A percentile compares a stretch with the other conserved stretches of the same genome.
phyloP scores from a whole-genome alignment of 495 filamentous ascomycete species.

The Poronia punctata region DNA sequence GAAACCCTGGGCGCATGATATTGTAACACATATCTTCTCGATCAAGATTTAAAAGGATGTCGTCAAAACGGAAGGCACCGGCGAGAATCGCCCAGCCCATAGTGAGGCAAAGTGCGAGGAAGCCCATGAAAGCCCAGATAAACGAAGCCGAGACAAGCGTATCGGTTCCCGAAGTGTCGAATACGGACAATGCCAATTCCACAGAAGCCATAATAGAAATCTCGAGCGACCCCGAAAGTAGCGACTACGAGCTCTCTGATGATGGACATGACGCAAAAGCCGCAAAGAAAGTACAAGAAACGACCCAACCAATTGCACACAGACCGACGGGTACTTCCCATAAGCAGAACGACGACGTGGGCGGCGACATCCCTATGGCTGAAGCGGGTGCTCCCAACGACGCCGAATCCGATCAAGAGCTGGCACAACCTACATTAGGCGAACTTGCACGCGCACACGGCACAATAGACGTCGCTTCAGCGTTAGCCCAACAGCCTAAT shows the following conservation, averaged over 20 bases:
- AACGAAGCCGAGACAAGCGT: conserved; percentile 72
- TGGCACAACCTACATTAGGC: conserved; percentile 67
- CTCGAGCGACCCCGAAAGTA: conserved; percentile 47
- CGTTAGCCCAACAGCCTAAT: conserved; percentile 39
- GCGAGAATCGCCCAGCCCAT: conserved; percentile 40
- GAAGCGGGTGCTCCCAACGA: conserved; percentile 41
- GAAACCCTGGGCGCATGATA: too few relatives aligned
- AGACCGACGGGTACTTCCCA: neutral
- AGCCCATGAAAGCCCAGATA: conserved; percentile 54
- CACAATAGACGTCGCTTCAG: conserved; percentile 68
- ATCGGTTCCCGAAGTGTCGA: conserved; percentile 23
- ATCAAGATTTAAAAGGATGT: conserved; percentile 30
- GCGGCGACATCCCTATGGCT: conserved; percentile 33
- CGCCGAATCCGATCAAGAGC: conserved; percentile 42
- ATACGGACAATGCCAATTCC: conserved; percentile 17
- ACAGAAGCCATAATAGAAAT: conserved; percentile 43
- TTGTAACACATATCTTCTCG: neutral
- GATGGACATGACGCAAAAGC: conserved; percentile 23
- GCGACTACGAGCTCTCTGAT: conserved; percentile 30
- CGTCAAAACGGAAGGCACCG: conserved; percentile 46
- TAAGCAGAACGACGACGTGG: conserved; percentile 11
- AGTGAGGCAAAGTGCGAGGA: conserved; percentile 52
- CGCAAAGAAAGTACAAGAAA: conserved; percentile 6
- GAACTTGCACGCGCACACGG: conserved; percentile 74
- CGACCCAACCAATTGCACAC: conserved; percentile 5